Base-by-base conservation (phyloP, 2,329 filamentous ascomycete species). In the Sporothrix phasma region DNA sequence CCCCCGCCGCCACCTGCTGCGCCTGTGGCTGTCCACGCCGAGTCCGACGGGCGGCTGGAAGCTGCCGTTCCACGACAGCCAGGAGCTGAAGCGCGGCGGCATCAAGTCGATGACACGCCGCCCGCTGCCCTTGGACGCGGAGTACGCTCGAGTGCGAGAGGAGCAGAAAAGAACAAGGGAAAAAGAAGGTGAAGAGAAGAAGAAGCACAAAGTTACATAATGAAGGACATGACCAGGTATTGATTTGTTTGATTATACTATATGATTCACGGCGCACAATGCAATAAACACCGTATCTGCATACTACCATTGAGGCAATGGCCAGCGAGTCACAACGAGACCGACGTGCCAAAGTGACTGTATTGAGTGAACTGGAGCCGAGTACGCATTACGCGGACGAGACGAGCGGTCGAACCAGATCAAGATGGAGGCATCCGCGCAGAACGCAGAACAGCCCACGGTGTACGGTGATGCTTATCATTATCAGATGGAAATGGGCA, bases 21-120 rank as follows among this genome's bases (percentile, higher is more conserved):
- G 92, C 53, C 76, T 96, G 68, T 96, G 92, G 92, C 77, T 96
- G 63, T 86, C 89, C 11, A 91, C 89, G 2, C 90, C 0, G 88
- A 93, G 76, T 80, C 76, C 24, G 91, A 96, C n/a, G 74, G 92
- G 90, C 2, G 92, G 92, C 0, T 96, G 91, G 91, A 85, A 83
- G 61, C 75, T 96, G 74, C 91, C 91, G 0, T 93, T 92, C 76
- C 86, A 85, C 70, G 92, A 96, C 74, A 88, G 84, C 64, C 78
- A 83, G 64, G 88, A 94, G 80, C 90, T 89, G 83, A 96, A 95
- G 83, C 81, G 92, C 19, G 90, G 90, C 7, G 92, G 91, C 0
- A 90, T 96, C 92, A 96, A 77, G 91, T 96, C 2, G 84, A 96
- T 74, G 84, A 95, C 73, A 89, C 82, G 29, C 78, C 88, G 8